Conservation (phyloP, 192 early-diverging fungal species). For the Backusella luteola region DNA sequence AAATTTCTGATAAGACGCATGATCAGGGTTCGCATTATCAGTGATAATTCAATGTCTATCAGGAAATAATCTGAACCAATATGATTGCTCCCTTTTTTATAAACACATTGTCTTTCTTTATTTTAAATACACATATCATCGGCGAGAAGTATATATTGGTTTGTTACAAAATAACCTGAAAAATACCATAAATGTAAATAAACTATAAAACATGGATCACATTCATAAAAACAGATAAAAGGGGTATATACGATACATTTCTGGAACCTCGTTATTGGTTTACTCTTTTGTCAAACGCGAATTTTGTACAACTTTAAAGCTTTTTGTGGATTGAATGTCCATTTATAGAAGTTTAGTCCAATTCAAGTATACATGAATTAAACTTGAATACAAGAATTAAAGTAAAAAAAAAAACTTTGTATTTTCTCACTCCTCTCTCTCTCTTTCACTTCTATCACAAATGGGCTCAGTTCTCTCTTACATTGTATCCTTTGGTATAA, state of each 20-base stretch:
- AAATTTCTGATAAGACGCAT: neutral
- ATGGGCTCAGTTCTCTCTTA: conserved; percentile 4
- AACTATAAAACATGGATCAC: neutral
- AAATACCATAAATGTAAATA: neutral
- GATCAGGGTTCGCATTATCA: neutral
- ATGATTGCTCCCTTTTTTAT: too few relatives aligned
- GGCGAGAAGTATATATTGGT: neutral
- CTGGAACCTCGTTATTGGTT: neutral
- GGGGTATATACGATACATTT: neutral
- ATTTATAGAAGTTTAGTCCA: neutral
- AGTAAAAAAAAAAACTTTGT: neutral
- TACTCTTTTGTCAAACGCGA: neutral
- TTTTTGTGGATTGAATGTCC: neutral
- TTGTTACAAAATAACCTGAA: neutral
- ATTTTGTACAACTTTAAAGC: neutral
- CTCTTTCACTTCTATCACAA: neutral
- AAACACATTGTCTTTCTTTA: too few relatives aligned
- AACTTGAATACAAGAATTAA: too few relatives aligned
- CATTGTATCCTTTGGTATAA: neutral
- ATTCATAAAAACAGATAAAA: neutral
- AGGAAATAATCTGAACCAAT: too few relatives aligned
- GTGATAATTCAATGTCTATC: neutral
- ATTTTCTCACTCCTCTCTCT: neutral
- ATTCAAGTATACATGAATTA: neutral
- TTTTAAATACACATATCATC: too few relatives aligned